Evolutionary conservation across 208 protist genomes (phyloP), one percentile per base, ranked within the genome.

Genomic region (Acanthamoeba triangularis): DNA sequence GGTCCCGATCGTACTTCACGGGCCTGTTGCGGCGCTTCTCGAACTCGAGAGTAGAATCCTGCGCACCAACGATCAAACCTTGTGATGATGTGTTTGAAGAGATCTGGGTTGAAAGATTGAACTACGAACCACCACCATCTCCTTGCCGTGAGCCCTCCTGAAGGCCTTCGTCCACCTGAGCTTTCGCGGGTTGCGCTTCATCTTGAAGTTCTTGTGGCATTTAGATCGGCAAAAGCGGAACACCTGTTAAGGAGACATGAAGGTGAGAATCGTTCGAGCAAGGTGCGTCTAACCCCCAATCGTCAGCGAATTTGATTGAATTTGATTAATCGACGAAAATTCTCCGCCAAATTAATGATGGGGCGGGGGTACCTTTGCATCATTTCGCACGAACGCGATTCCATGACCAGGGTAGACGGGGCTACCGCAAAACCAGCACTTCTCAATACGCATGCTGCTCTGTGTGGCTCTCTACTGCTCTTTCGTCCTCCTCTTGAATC

Each of bases 91-190:
- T 96, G 56, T 11, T 4, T 67, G 49, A 56, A 41, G 41, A 30
- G 72, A 35, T 0, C 88, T 37, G 47, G 37, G 0, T 82, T 11
- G 35, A 69, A 47, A 87, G 67, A 95, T 72, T 10, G 23, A 47
- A 52, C 56, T 20, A 96, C 97, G 67, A 90, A 98, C 97, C 56
- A 99, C 97, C 25, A 98, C 96, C 80, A 99, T 98, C 97, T 99
- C 99, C 97, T 99, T 99, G 41, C 99, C 99, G 88, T 98, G 97
- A 0, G 99, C 97, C 96, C 98, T 99, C 59, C 99, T 98, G 98
- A 99, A 99, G 49, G 99, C 99, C 98, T 99, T 99, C 35, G 99
- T 99, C 99, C 99, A 99, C 94, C 98, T 98, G 30, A 99, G 97
- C 97, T 99, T 99, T 96, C 99, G 99, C 63, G 99, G 99, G 96